These are phyloP conservation scores for Xylaria sp. DNA, from an alignment of 495 filamentous ascomycete species.

Conservation along the genomic window DNA sequence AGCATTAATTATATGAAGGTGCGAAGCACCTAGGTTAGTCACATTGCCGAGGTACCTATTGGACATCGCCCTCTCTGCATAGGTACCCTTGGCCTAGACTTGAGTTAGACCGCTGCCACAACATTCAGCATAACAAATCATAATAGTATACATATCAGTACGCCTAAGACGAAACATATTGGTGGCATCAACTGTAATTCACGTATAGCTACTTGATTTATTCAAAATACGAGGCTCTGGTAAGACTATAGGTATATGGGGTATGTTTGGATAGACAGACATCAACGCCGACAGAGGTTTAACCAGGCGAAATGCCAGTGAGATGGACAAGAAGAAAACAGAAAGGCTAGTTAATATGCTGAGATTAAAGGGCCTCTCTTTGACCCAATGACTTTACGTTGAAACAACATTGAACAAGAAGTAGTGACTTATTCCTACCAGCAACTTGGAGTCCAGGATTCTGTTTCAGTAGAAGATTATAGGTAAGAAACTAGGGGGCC, in stretches of 20 bases:
- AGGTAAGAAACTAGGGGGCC: neutral
- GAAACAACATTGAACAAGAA: neutral
- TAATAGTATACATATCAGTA: neutral
- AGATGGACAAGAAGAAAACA: neutral
- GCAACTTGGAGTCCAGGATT: neutral
- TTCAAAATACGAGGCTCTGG: neutral
- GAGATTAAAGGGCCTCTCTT: neutral
- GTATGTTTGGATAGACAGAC: neutral
- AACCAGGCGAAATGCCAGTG: neutral
- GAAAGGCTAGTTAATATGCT: neutral
- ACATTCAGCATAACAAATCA: neutral
- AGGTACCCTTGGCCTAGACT: neutral
- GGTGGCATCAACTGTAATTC: neutral
- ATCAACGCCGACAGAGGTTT: neutral
- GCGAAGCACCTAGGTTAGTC: neutral
- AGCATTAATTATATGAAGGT: neutral
- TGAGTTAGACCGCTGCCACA: neutral
- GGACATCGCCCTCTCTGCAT: neutral
- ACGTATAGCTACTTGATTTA: neutral
- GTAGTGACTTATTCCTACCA: neutral
- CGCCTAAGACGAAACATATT: neutral
- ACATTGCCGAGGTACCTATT: neutral
- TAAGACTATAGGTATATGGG: too few relatives aligned
- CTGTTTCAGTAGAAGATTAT: neutral
- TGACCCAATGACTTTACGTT: neutral